These are phyloP conservation scores for Cladosporium halotolerans DNA, from an alignment of 2,329 filamentous ascomycete genomes.

Conservation along the genomic window DNA sequence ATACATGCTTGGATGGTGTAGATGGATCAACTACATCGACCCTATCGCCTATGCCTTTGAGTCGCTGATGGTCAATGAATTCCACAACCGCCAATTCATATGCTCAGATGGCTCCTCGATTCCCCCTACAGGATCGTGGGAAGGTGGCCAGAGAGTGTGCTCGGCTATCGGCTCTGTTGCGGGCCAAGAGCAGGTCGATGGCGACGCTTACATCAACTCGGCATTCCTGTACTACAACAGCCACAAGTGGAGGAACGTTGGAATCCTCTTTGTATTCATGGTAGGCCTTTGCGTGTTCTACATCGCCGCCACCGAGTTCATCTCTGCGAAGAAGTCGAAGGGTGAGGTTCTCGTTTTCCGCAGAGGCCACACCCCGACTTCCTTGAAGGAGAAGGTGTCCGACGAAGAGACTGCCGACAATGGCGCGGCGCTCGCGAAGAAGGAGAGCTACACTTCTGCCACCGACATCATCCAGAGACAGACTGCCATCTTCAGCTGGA, in stretches of 20 bases:
- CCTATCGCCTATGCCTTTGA: slow-evolving; percentile 78
- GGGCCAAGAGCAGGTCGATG: slow-evolving; percentile 33
- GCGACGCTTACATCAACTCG: slow-evolving; percentile 31
- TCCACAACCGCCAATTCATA: slow-evolving; percentile 55
- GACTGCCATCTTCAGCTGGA: slow-evolving; percentile 80
- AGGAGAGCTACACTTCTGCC: slow-evolving; percentile 32
- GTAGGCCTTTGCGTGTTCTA: slow-evolving; percentile 38
- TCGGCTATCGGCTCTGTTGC: slow-evolving; percentile 37
- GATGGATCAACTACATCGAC: slow-evolving; percentile 77
- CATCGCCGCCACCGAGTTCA: slow-evolving; percentile 40
- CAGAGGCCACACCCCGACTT: slow-evolving; percentile 40
- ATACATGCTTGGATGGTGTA: slow-evolving; percentile 72
- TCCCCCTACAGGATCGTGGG: not conserved
- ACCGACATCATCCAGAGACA: slow-evolving; percentile 52
- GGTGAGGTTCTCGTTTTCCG: slow-evolving; percentile 47
- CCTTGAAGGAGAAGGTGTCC: slow-evolving; percentile 45
- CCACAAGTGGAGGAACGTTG: slow-evolving; percentile 45
- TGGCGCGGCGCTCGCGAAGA: slow-evolving; percentile 27
- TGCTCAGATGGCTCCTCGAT: slow-evolving; percentile 30
- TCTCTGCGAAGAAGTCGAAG: slow-evolving; percentile 46
- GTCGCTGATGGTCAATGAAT: slow-evolving; percentile 66
- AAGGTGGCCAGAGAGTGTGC: slow-evolving; percentile 31
- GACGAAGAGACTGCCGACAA: slow-evolving; percentile 37
- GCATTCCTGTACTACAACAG: slow-evolving; percentile 28
- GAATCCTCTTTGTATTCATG: slow-evolving; percentile 42